A percentile compares a stretch with the other conserved stretches of the same genome.
Conservation (phyloP, 1,139 yeast species). For the Nakaseomyces sp. region DNA sequence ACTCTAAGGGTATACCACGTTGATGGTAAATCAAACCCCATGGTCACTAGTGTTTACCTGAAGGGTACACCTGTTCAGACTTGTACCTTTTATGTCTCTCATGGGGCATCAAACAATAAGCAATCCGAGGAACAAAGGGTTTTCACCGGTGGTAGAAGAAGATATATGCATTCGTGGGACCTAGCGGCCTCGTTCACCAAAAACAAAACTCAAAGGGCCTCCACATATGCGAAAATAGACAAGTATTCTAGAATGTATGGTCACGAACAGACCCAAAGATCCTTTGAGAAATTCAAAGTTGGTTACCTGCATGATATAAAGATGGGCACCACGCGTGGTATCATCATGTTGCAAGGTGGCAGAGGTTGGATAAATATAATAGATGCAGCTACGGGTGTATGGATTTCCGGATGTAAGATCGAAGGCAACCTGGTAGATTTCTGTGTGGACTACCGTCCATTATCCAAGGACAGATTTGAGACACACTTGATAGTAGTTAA, state of each 20-base stretch:
- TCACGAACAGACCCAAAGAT: slow-evolving; percentile 71
- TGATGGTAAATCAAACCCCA: slow-evolving; percentile 78
- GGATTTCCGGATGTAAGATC: slow-evolving; percentile 77
- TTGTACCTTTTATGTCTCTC: slow-evolving; percentile 37
- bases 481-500: slow-evolving; percentile 53
- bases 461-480: slow-evolving; percentile 18
- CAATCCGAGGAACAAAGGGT: slow-evolving; percentile 41
- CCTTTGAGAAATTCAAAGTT: slow-evolving; percentile 78
- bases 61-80: slow-evolving; percentile 73
- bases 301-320: slow-evolving; percentile 34
- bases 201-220: slow-evolving; percentile 36
- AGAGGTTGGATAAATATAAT: slow-evolving; percentile 86
- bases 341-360: slow-evolving; percentile 68
- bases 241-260: slow-evolving; percentile 88
- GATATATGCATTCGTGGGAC: slow-evolving; percentile 90
- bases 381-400: slow-evolving; percentile 71
- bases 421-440: slow-evolving; percentile 80
- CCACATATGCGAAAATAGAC: slow-evolving; percentile 41
- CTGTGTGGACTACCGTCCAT: slow-evolving; percentile 45
- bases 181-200: slow-evolving; percentile 33
- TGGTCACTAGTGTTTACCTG: slow-evolving; percentile 75
- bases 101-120: slow-evolving; percentile 9
- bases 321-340: slow-evolving; percentile 47
- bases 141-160: slow-evolving; percentile 85
- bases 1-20: slow-evolving; percentile 80